These are phyloP conservation scores for Cordyceps fumosorosea DNA, from an alignment of 2,329 filamentous ascomycete species.

Conservation along the genomic window DNA sequence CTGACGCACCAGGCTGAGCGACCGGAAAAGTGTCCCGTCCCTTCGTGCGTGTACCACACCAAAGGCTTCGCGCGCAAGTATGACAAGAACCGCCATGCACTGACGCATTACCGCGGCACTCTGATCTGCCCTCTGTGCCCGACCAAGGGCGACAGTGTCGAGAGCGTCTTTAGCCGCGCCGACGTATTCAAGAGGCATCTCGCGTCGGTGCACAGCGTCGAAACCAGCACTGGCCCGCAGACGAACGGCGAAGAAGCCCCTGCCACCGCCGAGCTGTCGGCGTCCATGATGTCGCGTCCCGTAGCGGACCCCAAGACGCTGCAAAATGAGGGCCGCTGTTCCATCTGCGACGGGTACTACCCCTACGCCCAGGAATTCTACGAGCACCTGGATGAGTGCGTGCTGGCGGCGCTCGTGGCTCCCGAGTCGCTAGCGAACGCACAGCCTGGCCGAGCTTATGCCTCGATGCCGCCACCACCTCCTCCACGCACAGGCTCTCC, in stretches of 20 bases:
- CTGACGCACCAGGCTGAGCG: conserved; percentile 90
- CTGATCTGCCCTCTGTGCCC: conserved; percentile 98
- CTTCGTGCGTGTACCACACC: conserved; percentile 11
- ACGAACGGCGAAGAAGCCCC: not conserved
- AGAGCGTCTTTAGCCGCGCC: conserved; percentile 68
- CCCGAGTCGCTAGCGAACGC: conserved; percentile 1
- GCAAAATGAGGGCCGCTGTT: conserved; percentile 55
- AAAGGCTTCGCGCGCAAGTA: conserved; percentile 48
- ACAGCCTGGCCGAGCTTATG: not conserved
- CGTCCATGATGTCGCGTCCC: conserved; percentile 1
- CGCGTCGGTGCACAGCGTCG: conserved; percentile 86
- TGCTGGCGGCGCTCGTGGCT: conserved; percentile 52
- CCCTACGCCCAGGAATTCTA: conserved; percentile 91
- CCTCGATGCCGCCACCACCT: conserved; percentile 7
- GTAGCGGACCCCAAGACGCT: conserved; percentile 10
- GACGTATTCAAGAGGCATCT: conserved; percentile 97
- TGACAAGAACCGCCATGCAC: conserved; percentile 92
- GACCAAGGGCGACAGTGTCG: conserved; percentile 79
- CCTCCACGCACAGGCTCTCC: not conserved
- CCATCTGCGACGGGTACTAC: conserved; percentile 77
- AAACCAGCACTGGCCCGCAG: conserved; percentile 29
- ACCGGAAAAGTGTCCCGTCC: conserved; percentile 50
- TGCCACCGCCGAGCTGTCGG: not conserved
- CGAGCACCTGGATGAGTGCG: conserved; percentile 76
- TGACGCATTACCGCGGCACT: conserved; percentile 96